Percentiles rank a stretch among this genome's conserved stretches.
Evolutionary conservation across 176 grass and related monocot species (phyloP).

Genomic region (Phoenix dactylifera): DNA sequence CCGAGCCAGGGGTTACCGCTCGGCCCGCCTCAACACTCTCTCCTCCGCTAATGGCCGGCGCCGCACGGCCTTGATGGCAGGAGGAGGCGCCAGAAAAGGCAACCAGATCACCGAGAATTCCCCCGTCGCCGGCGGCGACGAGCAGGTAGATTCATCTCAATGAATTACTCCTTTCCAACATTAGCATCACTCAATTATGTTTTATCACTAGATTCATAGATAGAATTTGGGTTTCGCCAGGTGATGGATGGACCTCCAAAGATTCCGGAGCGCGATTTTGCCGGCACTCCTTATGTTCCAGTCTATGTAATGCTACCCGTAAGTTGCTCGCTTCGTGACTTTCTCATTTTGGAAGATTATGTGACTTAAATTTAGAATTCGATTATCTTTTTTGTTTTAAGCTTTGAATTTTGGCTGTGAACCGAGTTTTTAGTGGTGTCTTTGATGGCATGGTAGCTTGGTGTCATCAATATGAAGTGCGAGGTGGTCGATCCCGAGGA

Average conservation of each 20-base stretch:
- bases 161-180: no score
- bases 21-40: slow-evolving; percentile 8
- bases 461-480: slow-evolving; percentile 35
- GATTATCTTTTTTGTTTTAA: neutral
- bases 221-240: slow-evolving; percentile 4
- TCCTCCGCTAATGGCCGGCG: slow-evolving; percentile 8
- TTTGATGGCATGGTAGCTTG: slow-evolving; percentile 29
- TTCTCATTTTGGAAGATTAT: neutral
- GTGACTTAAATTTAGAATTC: neutral
- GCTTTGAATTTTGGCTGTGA: neutral
- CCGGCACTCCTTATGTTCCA: slow-evolving; percentile 63
- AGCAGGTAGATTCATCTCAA: slow-evolving; percentile 17
- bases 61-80: slow-evolving; percentile 7
- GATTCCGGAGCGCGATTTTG: slow-evolving; percentile 55
- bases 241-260: slow-evolving; percentile 14
- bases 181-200: no score
- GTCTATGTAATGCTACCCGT: slow-evolving; percentile 90
- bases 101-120: slow-evolving; percentile 15
- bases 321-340: neutral
- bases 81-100: slow-evolving; percentile 10
- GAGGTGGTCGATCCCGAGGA: slow-evolving; percentile 51
- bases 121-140: slow-evolving; percentile 32
- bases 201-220: no score
- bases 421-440: neutral
- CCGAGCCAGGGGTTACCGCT: slow-evolving; percentile 35